Base-by-base conservation (phyloP, 2,329 filamentous ascomycete species). In the Aurifilum marmelostoma region DNA sequence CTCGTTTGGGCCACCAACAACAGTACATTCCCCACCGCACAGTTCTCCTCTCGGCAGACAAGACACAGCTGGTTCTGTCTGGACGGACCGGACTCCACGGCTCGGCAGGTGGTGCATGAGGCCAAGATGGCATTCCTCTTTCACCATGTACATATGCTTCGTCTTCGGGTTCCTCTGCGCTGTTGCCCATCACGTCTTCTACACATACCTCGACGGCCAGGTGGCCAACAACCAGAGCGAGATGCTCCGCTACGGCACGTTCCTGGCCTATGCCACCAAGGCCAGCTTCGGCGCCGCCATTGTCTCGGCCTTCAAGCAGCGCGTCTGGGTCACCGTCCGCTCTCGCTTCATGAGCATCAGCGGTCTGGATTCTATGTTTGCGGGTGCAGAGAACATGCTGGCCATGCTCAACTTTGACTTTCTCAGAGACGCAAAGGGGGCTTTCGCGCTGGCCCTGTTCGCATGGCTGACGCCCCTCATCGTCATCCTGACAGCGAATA, bases 371-470 rank as follows among this genome's bases (percentile, higher is more conserved):
- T 76, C 77, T 9, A 69, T 80, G 63, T 80, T 80, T 65, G 75
- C 76, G 0, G 88, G 82, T 9, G 73, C 74, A 2, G 73, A 75
- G 37, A 72, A 75, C 60, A 63, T 75, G 34, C 34, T 70, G 12
- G 85, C 87, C 81, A 88, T 88, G 72, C 88, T 88, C 87, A 59
- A 89, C 73, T 65, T 80, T 80, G 72, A 74, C 70, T 72, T 78
- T 41, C 63, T 73, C 7, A 68, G 59, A 27, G 70, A 68, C 34
- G 77, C 62, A 80, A 87, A 58, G 86, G 88, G 65, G 84, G 88
- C 75, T 1, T 68, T 71, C 16, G 62, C 69, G 4, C 59, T 76
- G 61, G 75, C 73, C 21, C 61, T 73, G 1, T 75, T 75, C 62
- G 73, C 74, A 8, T 76, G 75, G 75, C 64, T 63, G 39, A 75